These are phyloP conservation scores for Dendrobium catenatum DNA, from an alignment of 106 monocot species.

Conservation along the genomic window DNA sequence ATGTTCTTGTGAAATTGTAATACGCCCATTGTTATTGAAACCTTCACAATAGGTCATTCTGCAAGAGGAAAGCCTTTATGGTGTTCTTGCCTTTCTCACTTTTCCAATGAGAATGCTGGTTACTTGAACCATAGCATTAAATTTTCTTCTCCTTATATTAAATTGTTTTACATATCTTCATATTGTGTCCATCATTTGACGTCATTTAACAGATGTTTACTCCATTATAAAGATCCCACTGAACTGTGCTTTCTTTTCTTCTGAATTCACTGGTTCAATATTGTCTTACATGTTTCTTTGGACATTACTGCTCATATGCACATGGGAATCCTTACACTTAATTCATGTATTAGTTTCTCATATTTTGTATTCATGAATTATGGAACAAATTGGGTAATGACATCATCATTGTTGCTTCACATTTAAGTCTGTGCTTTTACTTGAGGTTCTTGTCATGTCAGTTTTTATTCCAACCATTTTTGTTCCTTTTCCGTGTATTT, in stretches of 20 bases:
- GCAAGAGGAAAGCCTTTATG: neutral
- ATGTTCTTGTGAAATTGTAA: neutral
- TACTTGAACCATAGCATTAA: neutral
- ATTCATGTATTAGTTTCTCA: neutral
- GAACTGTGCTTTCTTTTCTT: neutral
- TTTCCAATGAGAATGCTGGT: neutral
- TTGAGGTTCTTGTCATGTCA: neutral
- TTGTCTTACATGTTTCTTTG: neutral
- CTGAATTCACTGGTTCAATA: neutral
- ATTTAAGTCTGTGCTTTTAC: neutral
- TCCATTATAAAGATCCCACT: neutral
- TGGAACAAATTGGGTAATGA: neutral
- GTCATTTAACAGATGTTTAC: neutral
- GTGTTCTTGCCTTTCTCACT: neutral
- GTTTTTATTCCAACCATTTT: neutral
- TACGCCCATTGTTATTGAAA: neutral
- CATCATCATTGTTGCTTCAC: neutral
- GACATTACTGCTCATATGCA: neutral
- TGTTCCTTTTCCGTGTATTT: neutral
- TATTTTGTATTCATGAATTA: neutral
- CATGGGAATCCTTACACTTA: neutral
- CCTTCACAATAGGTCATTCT: neutral
- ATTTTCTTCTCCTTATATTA: neutral
- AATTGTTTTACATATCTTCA: neutral
- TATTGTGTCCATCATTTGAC: neutral